These are phyloP conservation scores for Calonectria pseudoturangicola DNA, from an alignment of 2,329 filamentous ascomycete species.

Conservation along the genomic window DNA sequence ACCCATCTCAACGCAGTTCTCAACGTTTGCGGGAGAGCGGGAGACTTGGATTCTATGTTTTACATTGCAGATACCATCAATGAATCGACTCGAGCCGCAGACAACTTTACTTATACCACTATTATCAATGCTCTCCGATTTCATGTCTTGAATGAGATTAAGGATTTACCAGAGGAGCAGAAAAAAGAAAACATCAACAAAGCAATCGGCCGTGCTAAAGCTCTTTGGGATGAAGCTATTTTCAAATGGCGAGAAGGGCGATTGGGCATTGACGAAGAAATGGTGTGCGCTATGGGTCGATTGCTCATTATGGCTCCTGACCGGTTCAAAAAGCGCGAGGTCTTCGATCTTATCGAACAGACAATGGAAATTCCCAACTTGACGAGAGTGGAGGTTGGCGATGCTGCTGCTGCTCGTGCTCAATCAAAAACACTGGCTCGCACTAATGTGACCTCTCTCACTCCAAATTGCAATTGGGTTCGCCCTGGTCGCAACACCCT, in stretches of 20 bases:
- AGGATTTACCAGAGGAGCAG: conserved; percentile 56
- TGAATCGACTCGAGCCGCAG: conserved; percentile 78
- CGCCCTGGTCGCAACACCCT: conserved; percentile 75
- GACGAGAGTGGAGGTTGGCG: conserved; percentile 56
- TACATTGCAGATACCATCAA: conserved; percentile 83
- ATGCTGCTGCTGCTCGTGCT: conserved; percentile 32
- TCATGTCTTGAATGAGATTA: conserved; percentile 52
- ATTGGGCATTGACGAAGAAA: conserved; percentile 83
- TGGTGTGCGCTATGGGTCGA: conserved; percentile 88
- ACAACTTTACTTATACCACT: conserved; percentile 83
- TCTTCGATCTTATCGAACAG: conserved; percentile 86
- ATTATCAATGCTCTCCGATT: conserved; percentile 85
- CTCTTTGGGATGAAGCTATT: conserved; percentile 88
- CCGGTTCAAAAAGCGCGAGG: conserved; percentile 77
- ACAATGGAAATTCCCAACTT: conserved; percentile 83
- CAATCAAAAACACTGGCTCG: conserved; percentile 33
- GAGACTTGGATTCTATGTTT: conserved; percentile 88
- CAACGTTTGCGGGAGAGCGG: conserved; percentile 83
- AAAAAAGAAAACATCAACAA: conserved; percentile 60
- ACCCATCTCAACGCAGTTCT: conserved; percentile 94
- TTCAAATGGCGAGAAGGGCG: conserved; percentile 83
- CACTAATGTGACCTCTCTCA: conserved; percentile 21
- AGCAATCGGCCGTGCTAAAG: conserved; percentile 79
- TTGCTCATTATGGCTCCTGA: conserved; percentile 81
- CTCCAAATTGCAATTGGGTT: conserved; percentile 59